Evolutionary conservation across 192 early-diverging fungal species (phyloP).

Genomic region (Lobosporangium transversale): DNA sequence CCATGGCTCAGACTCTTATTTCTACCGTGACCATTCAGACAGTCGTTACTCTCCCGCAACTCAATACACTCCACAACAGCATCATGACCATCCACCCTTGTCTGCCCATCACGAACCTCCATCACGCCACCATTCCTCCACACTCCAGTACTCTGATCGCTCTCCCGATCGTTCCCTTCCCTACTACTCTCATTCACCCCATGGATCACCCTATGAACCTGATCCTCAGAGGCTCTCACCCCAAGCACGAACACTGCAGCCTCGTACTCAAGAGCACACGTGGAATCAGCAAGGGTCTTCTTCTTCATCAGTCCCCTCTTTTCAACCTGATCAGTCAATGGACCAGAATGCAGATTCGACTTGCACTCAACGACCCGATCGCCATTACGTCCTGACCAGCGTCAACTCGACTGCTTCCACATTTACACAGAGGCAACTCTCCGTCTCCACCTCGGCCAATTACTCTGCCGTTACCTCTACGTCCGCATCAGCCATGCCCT

Average conservation of each 20-base stretch:
- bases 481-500: background rate
- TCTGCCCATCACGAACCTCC: background rate
- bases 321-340: no score
- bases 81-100: background rate
- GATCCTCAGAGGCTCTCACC: background rate
- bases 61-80: background rate
- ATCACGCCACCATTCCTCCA: background rate
- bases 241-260: background rate
- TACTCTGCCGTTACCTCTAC: background rate
- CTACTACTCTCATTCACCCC: background rate
- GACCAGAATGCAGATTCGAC: background rate
- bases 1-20: no score
- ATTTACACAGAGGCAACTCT: slow-evolving; percentile 1
- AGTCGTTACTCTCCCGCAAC: background rate
- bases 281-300: background rate
- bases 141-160: background rate
- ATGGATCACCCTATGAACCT: background rate
- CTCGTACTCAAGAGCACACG: background rate
- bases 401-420: slow-evolving; percentile 8
- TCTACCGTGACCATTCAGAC: background rate
- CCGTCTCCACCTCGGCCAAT: slow-evolving; percentile 1
- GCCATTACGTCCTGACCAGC: slow-evolving; percentile 38
- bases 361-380: slow-evolving; percentile 21
- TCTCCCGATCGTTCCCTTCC: background rate
- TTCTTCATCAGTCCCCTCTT: no score